These are phyloP conservation scores for Caryocar brasiliense DNA, from an alignment of 441 rosid species.

Conservation along the genomic window DNA sequence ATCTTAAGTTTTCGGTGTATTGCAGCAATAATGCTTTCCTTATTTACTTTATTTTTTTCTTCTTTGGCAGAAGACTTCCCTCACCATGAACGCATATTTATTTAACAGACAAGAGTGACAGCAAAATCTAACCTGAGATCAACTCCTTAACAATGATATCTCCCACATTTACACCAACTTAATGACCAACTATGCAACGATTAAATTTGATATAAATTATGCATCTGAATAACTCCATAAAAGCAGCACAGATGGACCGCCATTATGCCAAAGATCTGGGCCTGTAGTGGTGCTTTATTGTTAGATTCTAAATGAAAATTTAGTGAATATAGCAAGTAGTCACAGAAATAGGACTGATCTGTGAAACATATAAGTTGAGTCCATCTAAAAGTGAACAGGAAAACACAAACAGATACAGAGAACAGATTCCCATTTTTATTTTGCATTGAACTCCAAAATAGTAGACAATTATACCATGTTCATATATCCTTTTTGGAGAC, in stretches of 20 bases:
- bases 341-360: too few relatives aligned
- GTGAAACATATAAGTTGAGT: too few relatives aligned
- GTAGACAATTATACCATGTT: too few relatives aligned
- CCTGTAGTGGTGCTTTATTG: slow-evolving; percentile 7
- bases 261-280: background rate
- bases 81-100: slow-evolving; percentile 63
- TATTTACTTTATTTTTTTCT: slow-evolving; percentile 49
- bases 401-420: background rate
- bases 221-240: too few relatives aligned
- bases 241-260: too few relatives aligned
- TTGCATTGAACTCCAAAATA: background rate
- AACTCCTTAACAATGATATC: slow-evolving; percentile 13
- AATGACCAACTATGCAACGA: slow-evolving; percentile 2
- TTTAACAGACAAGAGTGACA: slow-evolving; percentile 1
- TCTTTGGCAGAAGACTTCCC: slow-evolving; percentile 50
- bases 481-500: too few relatives aligned
- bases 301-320: background rate
- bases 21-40: slow-evolving; percentile 49
- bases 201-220: too few relatives aligned
- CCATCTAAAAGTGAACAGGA: background rate
- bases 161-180: slow-evolving; percentile 18
- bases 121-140: slow-evolving; percentile 19
- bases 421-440: background rate
- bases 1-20: slow-evolving; percentile 42
- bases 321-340: background rate